phyloP scores from a whole-genome alignment of 345 rosid genomes.

The Mercurialis annua region DNA sequence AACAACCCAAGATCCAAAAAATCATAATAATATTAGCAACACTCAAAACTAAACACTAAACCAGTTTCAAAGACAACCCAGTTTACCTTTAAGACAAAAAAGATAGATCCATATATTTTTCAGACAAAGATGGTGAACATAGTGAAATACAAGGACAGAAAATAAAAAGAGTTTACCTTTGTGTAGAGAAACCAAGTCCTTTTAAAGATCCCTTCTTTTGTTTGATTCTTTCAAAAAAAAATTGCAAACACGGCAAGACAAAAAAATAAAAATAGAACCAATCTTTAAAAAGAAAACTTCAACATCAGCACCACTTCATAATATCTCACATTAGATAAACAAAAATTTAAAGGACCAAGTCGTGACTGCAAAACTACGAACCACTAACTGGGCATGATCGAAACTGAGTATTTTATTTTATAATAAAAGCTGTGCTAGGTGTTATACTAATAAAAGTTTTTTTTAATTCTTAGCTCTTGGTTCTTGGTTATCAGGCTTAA shows the following conservation, averaged over 20 bases:
- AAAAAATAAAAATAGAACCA: neutral
- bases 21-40: neutral
- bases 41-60: neutral
- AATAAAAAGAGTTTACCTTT: slow-evolving; percentile 3
- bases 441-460: neutral
- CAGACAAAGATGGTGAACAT: slow-evolving; percentile 3
- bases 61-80: neutral
- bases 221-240: neutral
- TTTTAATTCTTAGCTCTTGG: neutral
- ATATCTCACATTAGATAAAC: neutral
- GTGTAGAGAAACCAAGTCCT: neutral
- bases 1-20: neutral
- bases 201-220: neutral
- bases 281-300: slow-evolving; percentile 3
- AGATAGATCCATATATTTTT: slow-evolving; percentile 7
- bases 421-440: slow-evolving; percentile 6
- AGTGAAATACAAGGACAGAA: neutral
- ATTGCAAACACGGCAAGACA: neutral
- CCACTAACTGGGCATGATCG: slow-evolving; percentile 8
- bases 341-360: neutral
- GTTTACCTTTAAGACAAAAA: neutral
- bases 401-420: neutral
- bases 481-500: neutral
- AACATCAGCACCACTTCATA: neutral
- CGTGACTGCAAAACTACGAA: slow-evolving; percentile 12